Conservation (phyloP, 2,329 filamentous ascomycete genomes). For the Neonectria ditissima region DNA sequence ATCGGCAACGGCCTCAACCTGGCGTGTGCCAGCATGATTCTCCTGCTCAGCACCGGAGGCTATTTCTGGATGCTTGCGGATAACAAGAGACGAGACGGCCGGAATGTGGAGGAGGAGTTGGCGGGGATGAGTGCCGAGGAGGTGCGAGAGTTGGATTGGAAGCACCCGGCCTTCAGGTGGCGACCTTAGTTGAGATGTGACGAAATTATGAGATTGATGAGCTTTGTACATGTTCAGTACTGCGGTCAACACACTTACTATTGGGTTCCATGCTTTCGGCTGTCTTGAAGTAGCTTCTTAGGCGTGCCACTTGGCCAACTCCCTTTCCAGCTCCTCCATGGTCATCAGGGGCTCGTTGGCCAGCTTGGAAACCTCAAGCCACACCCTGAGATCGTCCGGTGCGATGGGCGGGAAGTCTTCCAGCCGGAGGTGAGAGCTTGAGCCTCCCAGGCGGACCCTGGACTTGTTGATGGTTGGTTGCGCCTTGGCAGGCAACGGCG, state of each 20-base stretch:
- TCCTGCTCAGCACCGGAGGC: conserved; percentile 62
- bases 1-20: conserved; percentile 76
- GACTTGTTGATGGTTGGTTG: neutral
- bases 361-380: neutral
- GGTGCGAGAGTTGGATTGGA: conserved; percentile 74
- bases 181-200: conserved; percentile 15
- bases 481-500: neutral
- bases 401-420: conserved; percentile 8
- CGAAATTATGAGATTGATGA: neutral
- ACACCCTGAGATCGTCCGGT: neutral
- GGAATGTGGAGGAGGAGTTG: conserved; percentile 67
- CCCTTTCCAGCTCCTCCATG: conserved; percentile 18
- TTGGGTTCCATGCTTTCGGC: neutral
- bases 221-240: neutral
- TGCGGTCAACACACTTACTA: neutral
- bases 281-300: neutral
- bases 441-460: neutral
- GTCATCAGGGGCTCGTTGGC: conserved; percentile 22
- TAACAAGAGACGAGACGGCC: conserved; percentile 68
- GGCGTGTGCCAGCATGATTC: conserved; percentile 67
- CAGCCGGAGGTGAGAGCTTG: neutral
- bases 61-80: conserved; percentile 72
- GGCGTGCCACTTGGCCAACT: neutral
- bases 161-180: conserved; percentile 76
- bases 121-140: conserved; percentile 65